Base-by-base conservation (phyloP, 495 filamentous ascomycete genomes). In the Tuber umbilicatum region DNA sequence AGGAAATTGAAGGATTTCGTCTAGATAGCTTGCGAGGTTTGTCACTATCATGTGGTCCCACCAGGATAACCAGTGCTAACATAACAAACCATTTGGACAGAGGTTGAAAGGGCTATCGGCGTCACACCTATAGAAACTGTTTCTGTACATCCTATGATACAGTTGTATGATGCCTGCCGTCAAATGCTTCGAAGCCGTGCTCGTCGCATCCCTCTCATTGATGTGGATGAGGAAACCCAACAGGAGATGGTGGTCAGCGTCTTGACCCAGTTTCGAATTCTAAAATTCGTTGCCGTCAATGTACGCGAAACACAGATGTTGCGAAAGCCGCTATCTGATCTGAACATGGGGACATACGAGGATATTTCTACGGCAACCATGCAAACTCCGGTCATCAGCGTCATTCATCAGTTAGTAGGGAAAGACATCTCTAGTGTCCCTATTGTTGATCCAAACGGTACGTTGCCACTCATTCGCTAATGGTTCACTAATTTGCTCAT, bases 251-350 rank as follows among this genome's bases (percentile, higher is more conserved):
- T 99, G 2, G 92, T 98, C 72, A 97, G 93, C 78, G 94, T 99
- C 43, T 89, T 99, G 55, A 99, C 95, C 19, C 95, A 99, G 83
- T 99, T 98, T 83, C 90, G 95, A 70, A 98, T 99, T 77, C 87
- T 99, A 73, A 98, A 98, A 82, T 99, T 99, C 80, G 94, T 99
- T 47, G 94, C 96, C 17, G 95, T 99, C 85, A 99, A 98, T 82
- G 94, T 98, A 45, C 88, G 88, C 70, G 90, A 97, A 83, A 97
- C 94, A 14, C 90, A 94, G 83, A 89, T 93, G 85, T 85, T 99
- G 68, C 91, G 93, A 81, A 97, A 96, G 83, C 90, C 94, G 16
- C 85, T 99, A 73, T 87, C 89, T 68, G 93, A 97, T 70, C 86
- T 98, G n/a, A 87, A 89, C 38, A 85, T 98, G 38, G 96, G 96